Evolutionary conservation across 768 basidiomycete species (phyloP).

Genomic region (Mycena epipterygia): DNA sequence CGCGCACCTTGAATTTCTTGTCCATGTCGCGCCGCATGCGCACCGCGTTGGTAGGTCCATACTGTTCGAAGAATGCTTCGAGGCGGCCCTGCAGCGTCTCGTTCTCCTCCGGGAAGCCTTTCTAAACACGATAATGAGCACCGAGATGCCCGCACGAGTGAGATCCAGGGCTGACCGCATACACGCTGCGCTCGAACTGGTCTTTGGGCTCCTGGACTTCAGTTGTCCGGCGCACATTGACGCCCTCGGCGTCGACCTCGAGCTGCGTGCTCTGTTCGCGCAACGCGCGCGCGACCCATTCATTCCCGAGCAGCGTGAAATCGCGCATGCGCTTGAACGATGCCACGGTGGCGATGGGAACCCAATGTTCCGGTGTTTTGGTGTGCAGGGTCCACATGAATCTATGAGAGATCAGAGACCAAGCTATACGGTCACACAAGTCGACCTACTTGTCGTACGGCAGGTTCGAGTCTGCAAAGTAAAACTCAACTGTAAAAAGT

Average conservation of each 20-base stretch:
- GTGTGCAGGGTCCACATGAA: conserved; percentile 96
- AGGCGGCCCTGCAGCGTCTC: conserved; percentile 76
- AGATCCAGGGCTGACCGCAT: conserved; percentile 76
- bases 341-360: conserved; percentile 86
- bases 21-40: conserved; percentile 83
- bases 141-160: conserved; percentile 3
- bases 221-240: conserved; percentile 81
- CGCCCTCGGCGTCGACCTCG: conserved; percentile 80
- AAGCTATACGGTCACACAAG: background rate
- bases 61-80: conserved; percentile 85
- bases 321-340: conserved; percentile 98
- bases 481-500: conserved; percentile 85
- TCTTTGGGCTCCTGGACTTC: conserved; percentile 84
- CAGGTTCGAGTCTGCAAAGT: conserved; percentile 96
- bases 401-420: conserved; percentile 52
- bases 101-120: conserved; percentile 85
- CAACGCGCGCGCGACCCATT: conserved; percentile 83
- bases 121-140: conserved; percentile 60
- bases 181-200: conserved; percentile 87
- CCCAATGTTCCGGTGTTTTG: conserved; percentile 88
- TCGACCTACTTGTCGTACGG: conserved; percentile 84
- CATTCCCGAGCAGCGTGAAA: conserved; percentile 67
- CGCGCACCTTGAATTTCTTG: conserved; percentile 37
- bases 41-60: conserved; percentile 84
- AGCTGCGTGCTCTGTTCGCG: conserved; percentile 61